A percentile compares a stretch with the other conserved stretches of the same genome.
Evolutionary conservation across 2,329 filamentous ascomycete genomes (phyloP).

Genomic region (Xylariales sp.): DNA sequence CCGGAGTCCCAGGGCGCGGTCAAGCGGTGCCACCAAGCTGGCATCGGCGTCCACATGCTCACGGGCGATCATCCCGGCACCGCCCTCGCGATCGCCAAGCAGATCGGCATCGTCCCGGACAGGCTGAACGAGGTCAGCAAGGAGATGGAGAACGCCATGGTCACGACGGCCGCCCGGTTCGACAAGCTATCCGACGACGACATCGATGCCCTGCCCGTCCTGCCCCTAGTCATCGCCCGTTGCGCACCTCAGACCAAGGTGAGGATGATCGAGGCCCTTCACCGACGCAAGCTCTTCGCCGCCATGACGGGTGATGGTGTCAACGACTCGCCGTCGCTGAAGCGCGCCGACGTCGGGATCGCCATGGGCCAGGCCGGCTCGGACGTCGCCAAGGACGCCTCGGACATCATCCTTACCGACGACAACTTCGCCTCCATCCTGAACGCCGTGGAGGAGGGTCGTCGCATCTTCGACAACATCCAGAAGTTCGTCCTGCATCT

Average conservation of each 20-base stretch:
- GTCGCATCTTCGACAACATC: conserved; percentile 69
- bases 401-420: conserved; percentile 64
- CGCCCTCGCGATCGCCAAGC: conserved; percentile 51
- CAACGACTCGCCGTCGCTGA: conserved; percentile 66
- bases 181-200: conserved; percentile 59
- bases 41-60: conserved; percentile 56
- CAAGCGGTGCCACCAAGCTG: conserved; percentile 46
- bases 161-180: conserved; percentile 59
- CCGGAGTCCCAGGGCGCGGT: conserved; percentile 53
- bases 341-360: conserved; percentile 66
- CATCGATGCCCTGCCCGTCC: conserved; percentile 58
- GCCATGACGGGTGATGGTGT: conserved; percentile 69
- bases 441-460: conserved; percentile 64
- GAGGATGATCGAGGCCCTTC: conserved; percentile 59
- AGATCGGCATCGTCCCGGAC: conserved; percentile 49
- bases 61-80: conserved; percentile 57
- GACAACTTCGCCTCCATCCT: conserved; percentile 71
- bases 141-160: conserved; percentile 2
- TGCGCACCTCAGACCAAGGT: conserved; percentile 69
- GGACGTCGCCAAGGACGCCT: conserved; percentile 49
- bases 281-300: conserved; percentile 39
- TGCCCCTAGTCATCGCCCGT: conserved; percentile 65
- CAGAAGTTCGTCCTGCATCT: conserved; percentile 70
- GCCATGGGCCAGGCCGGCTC: conserved; percentile 59
- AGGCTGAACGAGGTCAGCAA: neutral